Percentiles rank a stretch among this genome's conserved stretches.
These are phyloP conservation scores for Ceratocystiopsis sp. DNA, from an alignment of 2,329 filamentous ascomycete genomes.

Conservation along the genomic window DNA sequence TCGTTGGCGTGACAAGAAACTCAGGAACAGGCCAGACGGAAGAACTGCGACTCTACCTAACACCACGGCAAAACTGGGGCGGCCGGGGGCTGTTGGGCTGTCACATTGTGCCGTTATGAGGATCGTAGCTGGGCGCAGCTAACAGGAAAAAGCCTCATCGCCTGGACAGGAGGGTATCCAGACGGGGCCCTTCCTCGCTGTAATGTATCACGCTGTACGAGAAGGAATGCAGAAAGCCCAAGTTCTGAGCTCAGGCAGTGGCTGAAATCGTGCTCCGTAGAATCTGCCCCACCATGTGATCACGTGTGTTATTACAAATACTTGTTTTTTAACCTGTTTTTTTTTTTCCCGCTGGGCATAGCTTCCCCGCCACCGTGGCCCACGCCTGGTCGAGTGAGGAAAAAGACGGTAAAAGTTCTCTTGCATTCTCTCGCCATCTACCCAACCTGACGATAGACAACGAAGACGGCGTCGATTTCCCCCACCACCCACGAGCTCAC, in stretches of 20 bases:
- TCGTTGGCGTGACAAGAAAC: constrained; percentile 47
- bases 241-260: no score
- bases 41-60: constrained; percentile 55
- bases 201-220: no score
- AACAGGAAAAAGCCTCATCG: no score
- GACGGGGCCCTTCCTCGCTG: no score
- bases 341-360: constrained; percentile 1
- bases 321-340: not conserved
- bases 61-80: constrained; percentile 69
- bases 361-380: constrained; percentile 4
- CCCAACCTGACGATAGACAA: not conserved
- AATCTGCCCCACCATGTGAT: no score
- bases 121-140: not conserved
- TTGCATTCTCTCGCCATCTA: constrained; percentile 2
- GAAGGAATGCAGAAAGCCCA: no score
- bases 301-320: not conserved
- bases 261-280: no score
- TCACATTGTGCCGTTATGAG: constrained; percentile 65
- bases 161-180: no score
- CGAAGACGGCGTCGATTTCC: no score
- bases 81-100: constrained; percentile 81
- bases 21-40: constrained; percentile 23
- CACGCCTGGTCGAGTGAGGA: constrained; percentile 8
- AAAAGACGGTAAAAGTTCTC: constrained; percentile 11
- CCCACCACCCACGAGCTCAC: constrained; percentile 1